Evolutionary conservation across 2,329 filamentous ascomycete genomes (phyloP).

Genomic region (Orbilia brochopaga): DNA sequence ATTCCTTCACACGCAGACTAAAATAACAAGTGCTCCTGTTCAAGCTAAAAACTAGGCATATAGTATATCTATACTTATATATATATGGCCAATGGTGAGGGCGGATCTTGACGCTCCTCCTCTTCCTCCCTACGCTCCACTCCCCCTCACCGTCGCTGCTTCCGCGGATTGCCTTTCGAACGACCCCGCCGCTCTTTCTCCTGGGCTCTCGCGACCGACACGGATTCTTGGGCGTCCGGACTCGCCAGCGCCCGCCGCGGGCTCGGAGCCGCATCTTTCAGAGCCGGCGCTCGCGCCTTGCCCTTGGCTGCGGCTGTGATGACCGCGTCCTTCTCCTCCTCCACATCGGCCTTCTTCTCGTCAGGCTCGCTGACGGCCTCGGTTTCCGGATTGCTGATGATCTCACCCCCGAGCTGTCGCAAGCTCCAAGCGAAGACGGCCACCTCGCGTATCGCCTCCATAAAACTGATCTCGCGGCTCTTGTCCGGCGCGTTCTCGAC

Average conservation of each 20-base stretch:
- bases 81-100: too few species aligned
- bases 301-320: not conserved
- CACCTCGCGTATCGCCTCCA: constrained; percentile 81
- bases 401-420: constrained; percentile 44
- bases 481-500: constrained; percentile 61
- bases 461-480: constrained; percentile 69
- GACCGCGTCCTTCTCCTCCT: not conserved
- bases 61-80: too few species aligned
- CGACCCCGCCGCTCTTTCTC: constrained; percentile 22
- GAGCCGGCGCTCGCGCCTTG: not conserved
- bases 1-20: too few species aligned
- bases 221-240: not conserved
- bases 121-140: not conserved
- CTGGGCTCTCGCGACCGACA: not conserved
- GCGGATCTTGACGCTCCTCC: too few species aligned
- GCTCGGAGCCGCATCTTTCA: not conserved
- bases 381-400: constrained; percentile 11
- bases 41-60: too few species aligned
- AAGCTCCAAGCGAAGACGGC: constrained; percentile 88
- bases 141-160: constrained; percentile 6
- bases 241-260: not conserved
- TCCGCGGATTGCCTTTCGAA: constrained; percentile 18
- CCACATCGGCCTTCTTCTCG: constrained; percentile 6
- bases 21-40: too few species aligned
- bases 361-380: constrained; percentile 1